Evolutionary conservation across 2,329 filamentous ascomycete species (phyloP).

Genomic region (Stachybotrys echinatus): DNA sequence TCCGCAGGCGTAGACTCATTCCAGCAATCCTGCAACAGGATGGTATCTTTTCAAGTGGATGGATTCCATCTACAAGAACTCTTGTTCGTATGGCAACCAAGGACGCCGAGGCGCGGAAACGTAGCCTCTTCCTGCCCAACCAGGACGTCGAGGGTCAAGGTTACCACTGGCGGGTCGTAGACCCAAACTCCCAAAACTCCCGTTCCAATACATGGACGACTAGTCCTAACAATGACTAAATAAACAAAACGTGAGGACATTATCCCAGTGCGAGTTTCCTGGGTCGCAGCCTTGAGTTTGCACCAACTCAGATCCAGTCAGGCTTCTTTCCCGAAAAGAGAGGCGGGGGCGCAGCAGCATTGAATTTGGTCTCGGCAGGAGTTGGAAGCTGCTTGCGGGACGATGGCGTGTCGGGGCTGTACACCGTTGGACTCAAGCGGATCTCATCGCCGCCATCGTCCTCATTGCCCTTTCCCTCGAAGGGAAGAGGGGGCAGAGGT

Average conservation of each 20-base stretch:
- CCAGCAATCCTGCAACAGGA: no score
- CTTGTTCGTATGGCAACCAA: no score
- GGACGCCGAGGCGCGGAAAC: no score
- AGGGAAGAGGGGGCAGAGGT: constrained; percentile 30
- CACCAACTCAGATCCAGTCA: constrained; percentile 22
- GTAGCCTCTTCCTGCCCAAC: no score
- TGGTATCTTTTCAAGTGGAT: no score
- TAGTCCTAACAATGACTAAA: neutral
- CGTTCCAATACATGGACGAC: neutral
- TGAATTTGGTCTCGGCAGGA: neutral
- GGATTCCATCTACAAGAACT: neutral
- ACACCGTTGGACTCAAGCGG: constrained; percentile 47
- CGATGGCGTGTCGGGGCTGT: constrained; percentile 31
- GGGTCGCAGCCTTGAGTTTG: neutral
- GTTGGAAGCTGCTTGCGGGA: neutral
- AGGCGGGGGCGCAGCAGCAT: neutral
- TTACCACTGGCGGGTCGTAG: neutral
- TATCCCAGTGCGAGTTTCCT: neutral
- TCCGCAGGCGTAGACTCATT: neutral
- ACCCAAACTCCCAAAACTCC: neutral
- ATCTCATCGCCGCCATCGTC: constrained; percentile 18
- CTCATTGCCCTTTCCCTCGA: constrained; percentile 11
- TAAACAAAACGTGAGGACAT: neutral
- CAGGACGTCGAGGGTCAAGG: neutral
- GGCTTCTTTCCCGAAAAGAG: constrained; percentile 1